A percentile compares a stretch with the other conserved stretches of the same genome.
These are phyloP conservation scores for Hansenula lynferdii DNA, from an alignment of 1,139 yeast genomes.

Conservation along the genomic window DNA sequence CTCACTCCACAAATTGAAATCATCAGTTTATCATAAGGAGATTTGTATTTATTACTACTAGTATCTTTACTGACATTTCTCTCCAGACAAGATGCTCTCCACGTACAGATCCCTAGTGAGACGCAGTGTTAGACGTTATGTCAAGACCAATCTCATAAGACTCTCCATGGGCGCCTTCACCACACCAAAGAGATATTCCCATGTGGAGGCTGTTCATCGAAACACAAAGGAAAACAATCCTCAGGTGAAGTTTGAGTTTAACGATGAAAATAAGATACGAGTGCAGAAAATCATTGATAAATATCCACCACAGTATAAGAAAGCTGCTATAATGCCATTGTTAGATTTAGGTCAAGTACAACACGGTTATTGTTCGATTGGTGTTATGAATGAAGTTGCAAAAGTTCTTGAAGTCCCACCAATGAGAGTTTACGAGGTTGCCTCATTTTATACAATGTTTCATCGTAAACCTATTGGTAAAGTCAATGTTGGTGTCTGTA, in stretches of 20 bases:
- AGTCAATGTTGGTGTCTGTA: conserved; percentile 79
- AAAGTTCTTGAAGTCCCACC: conserved; percentile 86
- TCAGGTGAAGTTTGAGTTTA: conserved; percentile 68
- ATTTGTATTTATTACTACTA: too few species aligned
- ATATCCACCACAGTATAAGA: conserved; percentile 84
- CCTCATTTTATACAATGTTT: conserved; percentile 91
- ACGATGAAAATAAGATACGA: conserved; percentile 58
- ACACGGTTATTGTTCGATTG: conserved; percentile 79
- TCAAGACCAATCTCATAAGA: neutral
- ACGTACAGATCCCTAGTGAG: neutral
- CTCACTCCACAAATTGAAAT: too few species aligned
- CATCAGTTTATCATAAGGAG: too few species aligned
- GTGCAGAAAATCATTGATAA: conserved; percentile 73
- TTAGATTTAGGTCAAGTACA: conserved; percentile 88
- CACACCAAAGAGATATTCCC: conserved; percentile 25
- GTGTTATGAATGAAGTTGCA: conserved; percentile 93
- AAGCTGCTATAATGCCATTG: conserved; percentile 86
- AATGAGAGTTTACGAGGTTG: conserved; percentile 93
- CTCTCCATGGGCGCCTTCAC: neutral
- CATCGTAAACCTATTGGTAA: conserved; percentile 87
- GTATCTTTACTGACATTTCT: too few species aligned
- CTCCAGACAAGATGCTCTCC: neutral
- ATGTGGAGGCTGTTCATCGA: conserved; percentile 52
- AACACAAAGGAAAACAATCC: conserved; percentile 67
- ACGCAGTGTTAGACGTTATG: neutral